Percentiles rank a stretch among this genome's conserved stretches.
Conservation (phyloP, 2,329 filamentous ascomycete species). For the Aspergillus fijiensis region DNA sequence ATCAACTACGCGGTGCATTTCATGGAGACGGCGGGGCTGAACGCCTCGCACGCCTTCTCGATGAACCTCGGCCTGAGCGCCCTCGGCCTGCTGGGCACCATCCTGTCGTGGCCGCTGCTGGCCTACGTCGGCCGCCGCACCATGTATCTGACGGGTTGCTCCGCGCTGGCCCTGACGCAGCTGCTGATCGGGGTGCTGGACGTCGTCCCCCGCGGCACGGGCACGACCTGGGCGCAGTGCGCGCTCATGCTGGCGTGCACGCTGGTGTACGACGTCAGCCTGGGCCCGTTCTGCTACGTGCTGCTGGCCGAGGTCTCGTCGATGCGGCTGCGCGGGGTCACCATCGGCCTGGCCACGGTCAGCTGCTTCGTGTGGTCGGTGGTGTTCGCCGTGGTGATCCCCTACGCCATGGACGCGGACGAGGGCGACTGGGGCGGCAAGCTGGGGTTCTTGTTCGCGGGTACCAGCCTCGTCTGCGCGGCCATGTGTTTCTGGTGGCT, state of each 20-base stretch:
- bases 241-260: constrained; percentile 34
- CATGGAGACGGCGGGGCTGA: constrained; percentile 35
- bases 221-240: constrained; percentile 42
- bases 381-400: constrained; percentile 33
- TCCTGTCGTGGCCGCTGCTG: constrained; percentile 43
- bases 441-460: constrained; percentile 34
- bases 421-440: constrained; percentile 32
- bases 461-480: constrained; percentile 21
- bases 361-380: constrained; percentile 29
- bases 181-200: constrained; percentile 43
- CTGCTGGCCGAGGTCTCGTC: constrained; percentile 54
- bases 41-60: constrained; percentile 25
- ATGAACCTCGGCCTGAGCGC: constrained; percentile 45
- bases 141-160: constrained; percentile 42
- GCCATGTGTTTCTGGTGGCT: constrained; percentile 34
- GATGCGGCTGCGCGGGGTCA: constrained; percentile 54
- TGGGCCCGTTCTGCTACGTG: constrained; percentile 56
- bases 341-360: constrained; percentile 38
- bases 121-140: constrained; percentile 40
- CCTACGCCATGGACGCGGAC: constrained; percentile 36
- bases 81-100: constrained; percentile 45
- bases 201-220: constrained; percentile 33
- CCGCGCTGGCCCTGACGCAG: constrained; percentile 34
- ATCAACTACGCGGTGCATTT: constrained; percentile 34
- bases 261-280: constrained; percentile 54